These are phyloP conservation scores for Macroventuria anomochaeta DNA, from an alignment of 2,329 filamentous ascomycete species.

Conservation along the genomic window DNA sequence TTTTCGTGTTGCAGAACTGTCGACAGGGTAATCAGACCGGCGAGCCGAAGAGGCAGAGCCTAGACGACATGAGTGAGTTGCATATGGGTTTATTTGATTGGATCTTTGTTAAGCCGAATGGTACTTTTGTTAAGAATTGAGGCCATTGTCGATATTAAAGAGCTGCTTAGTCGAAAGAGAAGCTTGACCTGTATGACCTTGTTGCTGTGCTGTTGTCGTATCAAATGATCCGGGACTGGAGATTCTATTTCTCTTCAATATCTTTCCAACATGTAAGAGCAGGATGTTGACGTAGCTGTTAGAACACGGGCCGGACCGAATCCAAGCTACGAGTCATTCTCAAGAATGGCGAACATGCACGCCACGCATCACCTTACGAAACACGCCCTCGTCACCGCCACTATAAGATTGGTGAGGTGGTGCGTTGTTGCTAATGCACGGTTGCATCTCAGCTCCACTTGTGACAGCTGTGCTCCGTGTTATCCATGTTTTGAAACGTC, in stretches of 20 bases:
- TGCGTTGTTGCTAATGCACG: constrained; percentile 4
- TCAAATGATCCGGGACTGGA: too few relatives aligned
- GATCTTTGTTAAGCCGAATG: constrained; percentile 1
- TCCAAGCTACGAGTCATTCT: too few relatives aligned
- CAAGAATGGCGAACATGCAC: neutral
- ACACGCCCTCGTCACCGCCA: neutral
- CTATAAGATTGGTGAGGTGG: neutral
- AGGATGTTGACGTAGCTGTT: neutral
- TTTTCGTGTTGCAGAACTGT: neutral
- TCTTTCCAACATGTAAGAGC: too few relatives aligned
- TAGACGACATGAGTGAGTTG: neutral
- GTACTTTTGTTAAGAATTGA: neutral
- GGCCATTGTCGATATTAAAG: neutral
- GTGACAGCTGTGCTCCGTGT: constrained; percentile 2
- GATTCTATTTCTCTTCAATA: too few relatives aligned
- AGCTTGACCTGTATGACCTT: too few relatives aligned
- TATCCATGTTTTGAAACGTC: constrained; percentile 13
- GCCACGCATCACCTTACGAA: neutral
- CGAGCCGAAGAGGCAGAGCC: neutral
- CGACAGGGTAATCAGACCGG: neutral
- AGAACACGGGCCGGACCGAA: neutral
- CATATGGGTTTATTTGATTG: neutral
- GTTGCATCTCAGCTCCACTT: constrained; percentile 6
- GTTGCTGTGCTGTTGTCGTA: too few relatives aligned
- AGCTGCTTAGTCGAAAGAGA: too few relatives aligned